Conservation (phyloP, 2,329 filamentous ascomycete genomes). For the Waltergamsia citrina region DNA sequence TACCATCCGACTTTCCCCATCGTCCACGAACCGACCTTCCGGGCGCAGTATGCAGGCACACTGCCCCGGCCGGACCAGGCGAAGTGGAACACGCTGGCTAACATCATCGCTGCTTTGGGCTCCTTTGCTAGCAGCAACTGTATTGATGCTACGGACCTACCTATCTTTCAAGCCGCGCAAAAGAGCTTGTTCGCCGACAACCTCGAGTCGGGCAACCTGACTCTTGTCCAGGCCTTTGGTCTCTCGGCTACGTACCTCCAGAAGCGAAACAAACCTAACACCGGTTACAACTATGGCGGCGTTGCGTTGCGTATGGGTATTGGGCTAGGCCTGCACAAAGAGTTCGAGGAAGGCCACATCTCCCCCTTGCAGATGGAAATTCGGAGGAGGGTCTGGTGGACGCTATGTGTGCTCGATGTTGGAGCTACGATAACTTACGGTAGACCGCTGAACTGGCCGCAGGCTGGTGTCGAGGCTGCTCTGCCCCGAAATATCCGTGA, state of each 20-base stretch:
- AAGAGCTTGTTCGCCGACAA: slow-evolving; percentile 3
- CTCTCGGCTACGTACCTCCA: slow-evolving; percentile 24
- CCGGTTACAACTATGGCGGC: slow-evolving; percentile 38
- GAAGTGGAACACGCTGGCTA: slow-evolving; percentile 3
- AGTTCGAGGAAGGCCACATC: slow-evolving; percentile 24
- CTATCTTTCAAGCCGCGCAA: slow-evolving; percentile 3
- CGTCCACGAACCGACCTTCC: slow-evolving; percentile 34
- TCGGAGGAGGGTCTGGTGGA: slow-evolving; percentile 25
- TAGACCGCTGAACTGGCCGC: slow-evolving; percentile 15
- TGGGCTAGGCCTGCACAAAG: slow-evolving; percentile 36
- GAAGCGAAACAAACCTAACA: slow-evolving; percentile 39
- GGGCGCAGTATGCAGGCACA: slow-evolving; percentile 17
- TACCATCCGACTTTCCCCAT: slow-evolving; percentile 37
- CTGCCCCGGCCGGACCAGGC: slow-evolving; percentile 1
- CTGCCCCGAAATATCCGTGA: slow-evolving; percentile 22
- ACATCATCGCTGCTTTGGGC: slow-evolving; percentile 1
- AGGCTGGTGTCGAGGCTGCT: slow-evolving; percentile 14
- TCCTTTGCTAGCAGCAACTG: slow-evolving; percentile 2
- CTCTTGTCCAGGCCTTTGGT: slow-evolving; percentile 19
- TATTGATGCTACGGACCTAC: slow-evolving; percentile 2
- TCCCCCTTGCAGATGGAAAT: slow-evolving; percentile 20
- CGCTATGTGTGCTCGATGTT: slow-evolving; percentile 30
- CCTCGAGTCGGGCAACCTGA: slow-evolving; percentile 14
- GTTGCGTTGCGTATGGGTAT: slow-evolving; percentile 38
- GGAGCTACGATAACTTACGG: slow-evolving; percentile 30